These are phyloP conservation scores for Hypoxylon sp. DNA, from an alignment of 2,329 filamentous ascomycete genomes.

Conservation along the genomic window DNA sequence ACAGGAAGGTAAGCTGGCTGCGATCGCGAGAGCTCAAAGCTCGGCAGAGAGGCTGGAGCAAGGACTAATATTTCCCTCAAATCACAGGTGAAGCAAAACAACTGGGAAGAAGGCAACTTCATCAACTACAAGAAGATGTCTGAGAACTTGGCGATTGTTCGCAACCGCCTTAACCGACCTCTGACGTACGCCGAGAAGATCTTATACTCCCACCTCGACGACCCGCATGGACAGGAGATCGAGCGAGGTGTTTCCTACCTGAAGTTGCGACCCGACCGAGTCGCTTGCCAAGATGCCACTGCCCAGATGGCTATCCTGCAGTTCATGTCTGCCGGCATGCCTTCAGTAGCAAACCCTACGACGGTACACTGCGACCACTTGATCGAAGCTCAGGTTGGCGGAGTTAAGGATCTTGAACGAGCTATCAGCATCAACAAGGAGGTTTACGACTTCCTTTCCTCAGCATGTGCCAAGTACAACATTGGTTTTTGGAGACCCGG, in stretches of 20 bases:
- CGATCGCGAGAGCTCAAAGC: conserved; percentile 15
- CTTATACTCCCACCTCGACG: conserved; percentile 97
- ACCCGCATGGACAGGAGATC: conserved; percentile 96
- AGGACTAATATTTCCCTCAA: conserved; percentile 51
- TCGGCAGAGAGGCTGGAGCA: not conserved
- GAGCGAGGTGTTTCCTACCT: conserved; percentile 96
- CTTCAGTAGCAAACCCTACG: conserved; percentile 90
- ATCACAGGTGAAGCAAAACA: conserved; percentile 87
- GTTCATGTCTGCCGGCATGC: conserved; percentile 99
- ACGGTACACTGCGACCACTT: conserved; percentile 99
- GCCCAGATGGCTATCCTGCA: conserved; percentile 99
- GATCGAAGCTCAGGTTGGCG: conserved; percentile 97
- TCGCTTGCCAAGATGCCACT: conserved; percentile 99
- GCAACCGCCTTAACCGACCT: conserved; percentile 89
- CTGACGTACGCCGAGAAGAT: conserved; percentile 98
- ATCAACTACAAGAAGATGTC: conserved; percentile 99
- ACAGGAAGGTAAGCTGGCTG: conserved; percentile 79
- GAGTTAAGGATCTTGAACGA: conserved; percentile 91
- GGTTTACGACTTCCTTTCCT: conserved; percentile 97
- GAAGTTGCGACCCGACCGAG: conserved; percentile 95
- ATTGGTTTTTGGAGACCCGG: conserved; percentile 99
- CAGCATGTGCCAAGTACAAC: conserved; percentile 98
- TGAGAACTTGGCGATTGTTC: conserved; percentile 94
- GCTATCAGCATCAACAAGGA: conserved; percentile 98
- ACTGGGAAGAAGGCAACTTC: conserved; percentile 94